Base-by-base conservation (phyloP, 1,284 basidiomycete species). In the Rhodotorula sp. region DNA sequence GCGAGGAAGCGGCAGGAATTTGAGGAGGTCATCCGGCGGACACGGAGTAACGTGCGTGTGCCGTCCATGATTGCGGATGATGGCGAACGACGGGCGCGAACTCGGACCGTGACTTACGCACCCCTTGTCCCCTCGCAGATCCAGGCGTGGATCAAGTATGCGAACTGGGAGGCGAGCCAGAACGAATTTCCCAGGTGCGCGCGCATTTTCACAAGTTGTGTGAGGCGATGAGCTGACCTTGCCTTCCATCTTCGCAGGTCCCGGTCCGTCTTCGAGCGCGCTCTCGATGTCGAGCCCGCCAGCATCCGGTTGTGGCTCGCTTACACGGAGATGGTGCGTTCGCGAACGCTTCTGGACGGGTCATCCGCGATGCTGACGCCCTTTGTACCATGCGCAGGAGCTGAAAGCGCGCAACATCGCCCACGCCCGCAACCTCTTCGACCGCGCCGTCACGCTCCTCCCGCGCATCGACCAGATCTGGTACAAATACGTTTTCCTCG, bases 371-470 rank as follows among this genome's bases (percentile, higher is more conserved):
- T 24, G 8, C 54, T 46, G 15, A 48, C 55, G 39, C 13, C 34
- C 34, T 39, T 49, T 52, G 20, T 13, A 32, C 53, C 4, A 59
- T 30, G 13, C 30, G 17, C 71, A 82, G 81, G 96, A 99, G 81
- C 86, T 99, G 73, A 97, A 96, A 82, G 90, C 90, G 29, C 89
- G 95, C 73, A 98, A 99, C 78, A 91, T 99, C 59, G 91, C 97
- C 79, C 95, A 98, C 78, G 89, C 95, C 0, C 88, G 96, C 68
- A 99, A 99, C 81, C 85, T 99, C 30, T 97, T 92, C 80, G 96
- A 99, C 83, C 88, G 96, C 68, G 92, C 93, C 4, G 94, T 99
- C 65, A 96, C 94, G 17, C 86, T 98, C 2, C 87, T 99, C 34
- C 95, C 96, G 9, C 89, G 96, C 49, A 88, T 99, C 62, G 94